Conservation (phyloP, 73 alveolate species). For the Stentor roeselii region DNA sequence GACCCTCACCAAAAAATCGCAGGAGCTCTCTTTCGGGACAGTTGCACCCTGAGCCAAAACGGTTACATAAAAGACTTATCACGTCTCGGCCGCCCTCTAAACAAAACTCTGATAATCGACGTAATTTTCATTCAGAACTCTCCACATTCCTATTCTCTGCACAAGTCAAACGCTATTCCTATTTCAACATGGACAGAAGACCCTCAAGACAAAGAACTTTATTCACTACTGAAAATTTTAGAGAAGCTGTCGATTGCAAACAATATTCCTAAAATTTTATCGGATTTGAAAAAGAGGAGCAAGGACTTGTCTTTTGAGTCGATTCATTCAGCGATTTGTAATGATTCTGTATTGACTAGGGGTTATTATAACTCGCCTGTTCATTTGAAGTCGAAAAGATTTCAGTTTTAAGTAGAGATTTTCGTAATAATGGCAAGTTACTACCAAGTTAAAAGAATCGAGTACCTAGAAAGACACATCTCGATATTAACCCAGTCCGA, state of each 20-base stretch:
- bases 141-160: slow-evolving; percentile 69
- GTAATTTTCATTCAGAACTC: slow-evolving; percentile 47
- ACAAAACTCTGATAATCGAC: slow-evolving; percentile 54
- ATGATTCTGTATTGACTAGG: too few species aligned
- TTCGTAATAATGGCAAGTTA: too few species aligned
- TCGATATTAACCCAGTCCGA: slow-evolving; percentile 1
- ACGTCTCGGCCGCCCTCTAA: slow-evolving; percentile 52
- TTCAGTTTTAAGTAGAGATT: too few species aligned
- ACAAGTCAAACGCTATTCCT: slow-evolving; percentile 81
- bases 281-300: background rate
- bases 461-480: background rate
- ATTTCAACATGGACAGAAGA: slow-evolving; percentile 50
- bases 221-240: slow-evolving; percentile 34
- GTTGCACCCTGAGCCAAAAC: slow-evolving; percentile 43
- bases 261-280: background rate
- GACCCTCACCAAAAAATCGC: slow-evolving; percentile 37
- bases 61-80: slow-evolving; percentile 50
- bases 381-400: too few species aligned
- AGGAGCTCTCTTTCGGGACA: slow-evolving; percentile 48
- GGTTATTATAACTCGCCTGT: too few species aligned
- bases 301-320: background rate
- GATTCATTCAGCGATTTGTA: too few species aligned
- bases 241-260: slow-evolving; percentile 3
- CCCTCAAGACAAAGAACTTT: slow-evolving; percentile 46
- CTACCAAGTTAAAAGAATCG: too few species aligned